Evolutionary conservation across 1,139 yeast genomes (phyloP).

Genomic region (Wickerhamomyces sp.): DNA sequence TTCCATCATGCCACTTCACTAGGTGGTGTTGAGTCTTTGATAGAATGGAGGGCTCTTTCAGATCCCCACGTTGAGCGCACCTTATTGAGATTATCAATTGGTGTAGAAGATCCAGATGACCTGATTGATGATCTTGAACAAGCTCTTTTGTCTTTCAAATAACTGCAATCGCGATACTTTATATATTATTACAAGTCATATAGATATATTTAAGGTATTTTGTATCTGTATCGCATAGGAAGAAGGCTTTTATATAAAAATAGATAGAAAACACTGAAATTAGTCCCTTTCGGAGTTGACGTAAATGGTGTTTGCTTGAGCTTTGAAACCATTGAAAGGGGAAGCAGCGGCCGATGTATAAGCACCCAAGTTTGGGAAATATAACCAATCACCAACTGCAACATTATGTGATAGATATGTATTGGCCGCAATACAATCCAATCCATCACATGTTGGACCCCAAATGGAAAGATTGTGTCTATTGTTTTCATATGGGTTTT

Average conservation of each 20-base stretch:
- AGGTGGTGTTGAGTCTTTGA: slow-evolving; percentile 89
- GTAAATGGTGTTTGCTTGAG: slow-evolving; percentile 53
- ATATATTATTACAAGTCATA: no score
- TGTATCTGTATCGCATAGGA: no score
- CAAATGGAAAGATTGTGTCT: slow-evolving; percentile 61
- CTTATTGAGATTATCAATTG: slow-evolving; percentile 70
- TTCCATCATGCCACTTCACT: slow-evolving; percentile 90
- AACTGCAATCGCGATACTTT: no score
- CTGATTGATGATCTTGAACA: slow-evolving; percentile 57
- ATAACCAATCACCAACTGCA: slow-evolving; percentile 87
- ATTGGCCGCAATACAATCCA: slow-evolving; percentile 70
- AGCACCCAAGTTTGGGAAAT: slow-evolving; percentile 85
- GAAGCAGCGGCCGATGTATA: slow-evolving; percentile 90
- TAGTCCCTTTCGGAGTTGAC: slow-evolving; percentile 40
- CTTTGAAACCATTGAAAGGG: slow-evolving; percentile 79
- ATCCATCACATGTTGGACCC: slow-evolving; percentile 99
- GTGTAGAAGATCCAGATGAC: slow-evolving; percentile 71
- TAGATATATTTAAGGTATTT: no score
- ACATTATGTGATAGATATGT: slow-evolving; percentile 54
- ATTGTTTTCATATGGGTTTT: slow-evolving; percentile 15
- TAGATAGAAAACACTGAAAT: no score
- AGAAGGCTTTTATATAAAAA: no score
- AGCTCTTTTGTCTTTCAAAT: slow-evolving; percentile 30
- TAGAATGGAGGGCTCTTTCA: slow-evolving; percentile 85
- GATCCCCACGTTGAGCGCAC: slow-evolving; percentile 52